Conservation (phyloP, 2,329 filamentous ascomycete genomes). For the Colletotrichum cereale region DNA sequence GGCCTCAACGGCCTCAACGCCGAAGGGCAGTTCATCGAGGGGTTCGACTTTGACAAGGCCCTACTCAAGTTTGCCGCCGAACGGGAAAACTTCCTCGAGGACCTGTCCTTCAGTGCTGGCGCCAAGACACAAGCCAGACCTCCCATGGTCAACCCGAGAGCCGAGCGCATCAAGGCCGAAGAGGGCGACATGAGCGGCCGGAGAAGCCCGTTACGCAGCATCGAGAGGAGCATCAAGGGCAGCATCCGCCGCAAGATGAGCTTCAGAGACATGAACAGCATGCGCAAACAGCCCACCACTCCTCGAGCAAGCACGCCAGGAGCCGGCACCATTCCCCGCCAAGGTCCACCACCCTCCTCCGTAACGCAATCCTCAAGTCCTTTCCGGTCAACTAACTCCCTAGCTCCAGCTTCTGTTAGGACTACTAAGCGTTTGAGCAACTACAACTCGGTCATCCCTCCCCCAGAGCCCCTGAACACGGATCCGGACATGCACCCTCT, state of each 20-base stretch:
- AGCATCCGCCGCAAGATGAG: conserved; percentile 94
- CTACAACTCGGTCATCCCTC: conserved; percentile 98
- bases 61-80: conserved; percentile 96
- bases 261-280: conserved; percentile 93
- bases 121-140: conserved; percentile 78
- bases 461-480: conserved; percentile 88
- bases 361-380: conserved; percentile 38
- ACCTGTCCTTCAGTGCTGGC: conserved; percentile 89
- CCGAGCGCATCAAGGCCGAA: conserved; percentile 84
- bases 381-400: conserved; percentile 38
- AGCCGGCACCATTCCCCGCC: conserved; percentile 36
- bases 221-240: conserved; percentile 78
- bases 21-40: conserved; percentile 50
- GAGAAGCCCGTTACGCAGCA: conserved; percentile 67
- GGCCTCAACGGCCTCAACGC: conserved; percentile 21
- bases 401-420: conserved; percentile 68
- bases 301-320: conserved; percentile 40
- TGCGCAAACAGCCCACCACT: conserved; percentile 85
- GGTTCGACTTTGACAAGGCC: conserved; percentile 92
- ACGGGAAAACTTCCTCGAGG: conserved; percentile 91
- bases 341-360: conserved; percentile 27
- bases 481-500: conserved; percentile 96
- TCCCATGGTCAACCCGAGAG: conserved; percentile 81
- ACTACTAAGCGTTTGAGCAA: conserved; percentile 93
- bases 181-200: conserved; percentile 69